Conservation (phyloP, 2,329 filamentous ascomycete genomes). For the Cylindrodendrum hubeiense region DNA sequence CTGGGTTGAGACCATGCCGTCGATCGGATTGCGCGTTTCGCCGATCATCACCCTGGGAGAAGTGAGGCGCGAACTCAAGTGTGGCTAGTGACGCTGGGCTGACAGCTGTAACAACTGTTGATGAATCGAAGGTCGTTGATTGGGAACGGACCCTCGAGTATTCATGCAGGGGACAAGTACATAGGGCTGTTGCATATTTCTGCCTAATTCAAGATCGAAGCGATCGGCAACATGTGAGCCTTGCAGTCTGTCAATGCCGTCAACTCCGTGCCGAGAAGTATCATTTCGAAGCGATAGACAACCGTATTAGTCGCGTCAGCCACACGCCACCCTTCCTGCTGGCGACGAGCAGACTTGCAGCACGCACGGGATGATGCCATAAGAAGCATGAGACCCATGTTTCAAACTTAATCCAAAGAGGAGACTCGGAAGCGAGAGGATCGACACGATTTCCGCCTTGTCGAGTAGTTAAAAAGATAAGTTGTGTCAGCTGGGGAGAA, state of each 20-base stretch:
- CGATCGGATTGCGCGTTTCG: slow-evolving; percentile 22
- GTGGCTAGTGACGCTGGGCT: slow-evolving; percentile 40
- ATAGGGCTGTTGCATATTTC: background rate
- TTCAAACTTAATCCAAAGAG: background rate
- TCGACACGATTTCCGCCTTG: background rate
- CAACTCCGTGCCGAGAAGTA: slow-evolving; percentile 27
- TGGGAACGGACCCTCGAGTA: background rate
- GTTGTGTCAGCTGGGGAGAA: slow-evolving; percentile 1
- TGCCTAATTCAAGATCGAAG: background rate
- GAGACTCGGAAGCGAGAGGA: slow-evolving; percentile 10
- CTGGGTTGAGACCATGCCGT: background rate
- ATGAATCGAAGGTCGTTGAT: background rate
- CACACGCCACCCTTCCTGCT: slow-evolving; percentile 11
- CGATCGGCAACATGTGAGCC: slow-evolving; percentile 35
- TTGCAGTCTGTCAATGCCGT: slow-evolving; percentile 21
- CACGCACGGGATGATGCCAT: slow-evolving; percentile 12
- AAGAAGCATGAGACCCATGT: slow-evolving; percentile 4
- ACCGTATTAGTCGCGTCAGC: slow-evolving; percentile 7
- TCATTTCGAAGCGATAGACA: slow-evolving; percentile 1
- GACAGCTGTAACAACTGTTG: slow-evolving; percentile 22
- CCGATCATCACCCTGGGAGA: slow-evolving; percentile 25
- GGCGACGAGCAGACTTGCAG: background rate
- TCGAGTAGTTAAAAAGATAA: slow-evolving; percentile 13
- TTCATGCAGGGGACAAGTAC: background rate
- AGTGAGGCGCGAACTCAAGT: slow-evolving; percentile 40